Evolutionary conservation across 768 basidiomycete species (phyloP), one percentile per base, ranked within the genome.

Genomic region (Arthromyces matolae): DNA sequence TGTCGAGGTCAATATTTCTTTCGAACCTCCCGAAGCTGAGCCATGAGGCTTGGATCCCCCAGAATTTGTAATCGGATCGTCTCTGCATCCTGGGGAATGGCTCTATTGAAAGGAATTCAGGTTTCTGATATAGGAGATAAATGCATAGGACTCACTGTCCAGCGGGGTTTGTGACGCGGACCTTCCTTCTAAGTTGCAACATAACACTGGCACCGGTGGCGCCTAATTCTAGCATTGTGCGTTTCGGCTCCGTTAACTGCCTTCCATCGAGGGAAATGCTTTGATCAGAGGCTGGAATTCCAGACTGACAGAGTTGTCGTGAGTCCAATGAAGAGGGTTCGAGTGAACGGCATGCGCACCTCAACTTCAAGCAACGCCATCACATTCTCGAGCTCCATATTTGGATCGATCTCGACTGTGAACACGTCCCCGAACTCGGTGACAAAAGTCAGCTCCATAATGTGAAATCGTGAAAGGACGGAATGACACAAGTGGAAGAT

Each of bases 361-460:
- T 97, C 94, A 0, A 86, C 94, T 67, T 96, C 93, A n/a, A 96
- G 75, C 45, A 97, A 73, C 10, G 91, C 95, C 79, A 87, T 86
- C 29, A 97, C 84, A 64, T 94, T 88, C 72, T 91, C 89, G 23
- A 98, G 79, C 64, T 90, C 84, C 89, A 97, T 93, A 44, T 76
- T 78, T 1, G 89, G 79, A 68, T 93, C 91, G 56, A 96, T 90
- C 61, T 97, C 94, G 42, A 95, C 70, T 32, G 67, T 59, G 56
- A 78, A 88, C 1, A 75, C 70, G 47, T 83, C 72, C 7, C 86
- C 87, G 18, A 77, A 52, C 53, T 89, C 87, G 40, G 72, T 86
- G 35, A 81, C 67, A 60, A 90, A 87, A 2, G 86, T 89, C 46
- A 90, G 65, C 57, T 80, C 71, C 88, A 90, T 91, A 52, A 54